A percentile compares a stretch with the other conserved stretches of the same genome.
These are phyloP conservation scores for Xylaria cubensis DNA, from an alignment of 495 filamentous ascomycete species.

Conservation along the genomic window DNA sequence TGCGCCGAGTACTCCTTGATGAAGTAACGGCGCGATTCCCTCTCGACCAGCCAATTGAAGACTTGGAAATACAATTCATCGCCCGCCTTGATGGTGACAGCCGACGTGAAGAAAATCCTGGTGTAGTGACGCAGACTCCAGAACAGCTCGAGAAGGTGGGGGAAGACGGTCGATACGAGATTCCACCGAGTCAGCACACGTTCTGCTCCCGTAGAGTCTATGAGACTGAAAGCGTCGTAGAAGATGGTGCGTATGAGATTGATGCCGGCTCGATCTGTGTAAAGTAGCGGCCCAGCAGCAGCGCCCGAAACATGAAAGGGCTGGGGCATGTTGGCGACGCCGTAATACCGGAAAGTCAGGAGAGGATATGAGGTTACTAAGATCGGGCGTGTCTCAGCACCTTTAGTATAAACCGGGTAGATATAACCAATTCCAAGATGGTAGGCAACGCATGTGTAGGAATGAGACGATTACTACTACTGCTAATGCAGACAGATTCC, in stretches of 20 bases:
- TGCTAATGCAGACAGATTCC: not conserved
- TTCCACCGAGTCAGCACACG: not conserved
- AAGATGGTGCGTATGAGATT: conserved; percentile 9
- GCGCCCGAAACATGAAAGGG: conserved; percentile 21
- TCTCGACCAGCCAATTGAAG: conserved; percentile 43
- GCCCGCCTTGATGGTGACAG: conserved; percentile 41
- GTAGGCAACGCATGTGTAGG: not conserved
- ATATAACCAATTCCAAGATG: not conserved
- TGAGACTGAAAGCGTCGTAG: not conserved
- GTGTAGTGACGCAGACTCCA: conserved; percentile 14
- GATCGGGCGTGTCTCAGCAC: not conserved
- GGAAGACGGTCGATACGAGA: conserved; percentile 1
- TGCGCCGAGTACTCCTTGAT: conserved; percentile 35
- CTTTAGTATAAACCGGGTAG: not conserved
- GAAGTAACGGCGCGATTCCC: conserved; percentile 10
- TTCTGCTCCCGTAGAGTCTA: not conserved
- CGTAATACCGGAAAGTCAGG: not conserved
- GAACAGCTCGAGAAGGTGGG: conserved; percentile 6
- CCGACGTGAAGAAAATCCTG: conserved; percentile 39
- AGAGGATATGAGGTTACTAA: not conserved
- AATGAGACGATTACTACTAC: not conserved
- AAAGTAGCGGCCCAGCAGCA: conserved; percentile 1
- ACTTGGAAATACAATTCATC: conserved; percentile 45
- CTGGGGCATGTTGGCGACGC: conserved; percentile 1
- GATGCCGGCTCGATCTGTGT: not conserved